Conservation (phyloP, 1,139 yeast genomes). For the Geotrichum australiense region DNA sequence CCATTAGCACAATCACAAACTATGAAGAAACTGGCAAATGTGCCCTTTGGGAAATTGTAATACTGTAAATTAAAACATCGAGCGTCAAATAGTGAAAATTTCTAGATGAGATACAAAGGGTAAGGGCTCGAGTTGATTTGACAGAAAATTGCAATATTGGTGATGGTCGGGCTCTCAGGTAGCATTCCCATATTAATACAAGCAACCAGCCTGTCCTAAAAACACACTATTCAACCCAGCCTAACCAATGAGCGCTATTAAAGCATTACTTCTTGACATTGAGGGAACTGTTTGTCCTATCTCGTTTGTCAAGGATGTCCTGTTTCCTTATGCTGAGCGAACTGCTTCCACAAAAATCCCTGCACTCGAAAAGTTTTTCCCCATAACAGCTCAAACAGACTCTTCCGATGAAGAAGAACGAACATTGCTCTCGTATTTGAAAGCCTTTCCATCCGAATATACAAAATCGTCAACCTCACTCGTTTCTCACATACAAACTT, state of each 20-base stretch:
- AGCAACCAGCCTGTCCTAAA: neutral
- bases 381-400: conserved; percentile 14
- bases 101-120: too few species aligned
- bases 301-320: conserved; percentile 68
- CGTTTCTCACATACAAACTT: conserved; percentile 42
- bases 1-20: too few species aligned
- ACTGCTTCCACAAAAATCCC: conserved; percentile 23
- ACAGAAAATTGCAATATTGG: too few species aligned
- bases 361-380: conserved; percentile 9
- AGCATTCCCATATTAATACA: neutral
- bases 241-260: too few species aligned
- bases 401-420: conserved; percentile 4
- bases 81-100: too few species aligned
- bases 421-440: conserved; percentile 31
- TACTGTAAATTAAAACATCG: too few species aligned
- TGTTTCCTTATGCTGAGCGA: conserved; percentile 41
- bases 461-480: conserved; percentile 32
- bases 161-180: neutral
- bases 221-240: too few species aligned
- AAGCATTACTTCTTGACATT: conserved; percentile 55
- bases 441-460: conserved; percentile 41
- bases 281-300: conserved; percentile 94
- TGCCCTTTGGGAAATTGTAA: too few species aligned
- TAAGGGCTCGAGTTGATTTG: too few species aligned
- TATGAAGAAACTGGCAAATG: too few species aligned